Conservation (phyloP, 495 filamentous ascomycete species). For the Podospora comata region DNA sequence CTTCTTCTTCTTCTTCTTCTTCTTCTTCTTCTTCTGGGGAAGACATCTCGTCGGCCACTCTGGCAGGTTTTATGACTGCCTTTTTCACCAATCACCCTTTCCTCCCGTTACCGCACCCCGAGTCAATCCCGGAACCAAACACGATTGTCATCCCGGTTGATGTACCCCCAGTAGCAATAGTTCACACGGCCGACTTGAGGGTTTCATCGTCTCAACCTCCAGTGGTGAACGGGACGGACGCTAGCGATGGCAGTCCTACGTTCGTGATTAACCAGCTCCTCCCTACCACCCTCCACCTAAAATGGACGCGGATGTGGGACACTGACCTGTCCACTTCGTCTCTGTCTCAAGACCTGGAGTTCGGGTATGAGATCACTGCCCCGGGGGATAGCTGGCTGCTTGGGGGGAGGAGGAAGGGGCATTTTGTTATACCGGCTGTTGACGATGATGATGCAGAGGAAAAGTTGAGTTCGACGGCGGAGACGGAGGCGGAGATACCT, state of each 20-base stretch:
- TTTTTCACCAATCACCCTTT: constrained; percentile 41
- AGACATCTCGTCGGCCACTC: constrained; percentile 25
- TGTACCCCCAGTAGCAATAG: constrained; percentile 78
- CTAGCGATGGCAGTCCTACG: constrained; percentile 32
- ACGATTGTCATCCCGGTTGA: constrained; percentile 73
- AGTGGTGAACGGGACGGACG: constrained; percentile 30
- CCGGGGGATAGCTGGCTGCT: constrained; percentile 77
- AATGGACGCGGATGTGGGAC: constrained; percentile 79
- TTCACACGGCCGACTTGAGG: constrained; percentile 76
- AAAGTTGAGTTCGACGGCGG: constrained; percentile 44
- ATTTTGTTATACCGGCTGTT: constrained; percentile 60
- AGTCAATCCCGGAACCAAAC: constrained; percentile 25
- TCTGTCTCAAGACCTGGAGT: constrained; percentile 59
- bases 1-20: constrained; percentile 6
- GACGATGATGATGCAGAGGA: constrained; percentile 32
- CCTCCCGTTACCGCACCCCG: constrained; percentile 29
- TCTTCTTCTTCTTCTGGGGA: constrained; percentile 13
- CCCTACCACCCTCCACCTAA: constrained; percentile 65
- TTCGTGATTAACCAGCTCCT: constrained; percentile 67
- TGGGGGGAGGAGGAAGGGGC: constrained; percentile 72
- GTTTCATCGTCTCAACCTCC: constrained; percentile 42
- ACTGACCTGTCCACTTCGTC: constrained; percentile 28
- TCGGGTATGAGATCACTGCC: constrained; percentile 78
- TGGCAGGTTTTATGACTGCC: constrained; percentile 35
- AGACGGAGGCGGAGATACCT: constrained; percentile 50